Evolutionary conservation across 2,329 filamentous ascomycete genomes (phyloP).

Genomic region (Trichoderma arundinaceum): DNA sequence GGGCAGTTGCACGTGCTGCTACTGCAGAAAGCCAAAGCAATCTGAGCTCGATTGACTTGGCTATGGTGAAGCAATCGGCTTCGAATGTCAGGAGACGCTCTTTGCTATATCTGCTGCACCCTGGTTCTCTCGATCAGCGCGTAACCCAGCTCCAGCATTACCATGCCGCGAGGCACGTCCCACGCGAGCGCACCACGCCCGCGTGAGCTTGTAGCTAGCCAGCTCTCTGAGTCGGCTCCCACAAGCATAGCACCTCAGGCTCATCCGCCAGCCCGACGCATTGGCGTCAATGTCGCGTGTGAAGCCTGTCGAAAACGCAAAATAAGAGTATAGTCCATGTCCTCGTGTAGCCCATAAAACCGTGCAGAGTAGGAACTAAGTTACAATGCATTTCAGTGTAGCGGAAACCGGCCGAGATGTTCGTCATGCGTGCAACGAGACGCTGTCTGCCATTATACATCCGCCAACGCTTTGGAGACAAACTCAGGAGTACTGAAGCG

Average conservation of each 20-base stretch:
- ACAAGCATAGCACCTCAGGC: neutral
- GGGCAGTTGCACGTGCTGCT: constrained; percentile 8
- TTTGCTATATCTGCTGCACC: neutral
- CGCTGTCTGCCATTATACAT: constrained; percentile 8
- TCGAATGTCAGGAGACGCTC: neutral
- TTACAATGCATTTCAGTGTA: constrained; percentile 2
- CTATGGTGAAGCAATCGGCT: neutral
- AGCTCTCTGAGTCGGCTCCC: neutral
- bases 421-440: neutral
- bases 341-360: neutral
- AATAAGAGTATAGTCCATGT: neutral
- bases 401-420: constrained; percentile 18
- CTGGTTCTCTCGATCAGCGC: neutral
- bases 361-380: neutral
- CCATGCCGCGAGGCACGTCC: neutral
- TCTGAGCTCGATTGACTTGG: neutral
- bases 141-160: neutral
- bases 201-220: neutral
- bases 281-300: constrained; percentile 1
- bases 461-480: constrained; percentile 10
- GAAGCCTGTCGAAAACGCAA: constrained; percentile 5
- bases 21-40: neutral
- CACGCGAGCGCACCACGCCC: neutral
- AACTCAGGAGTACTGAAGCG: constrained; percentile 5
- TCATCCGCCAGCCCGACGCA: neutral